Evolutionary conservation across 345 rosid species (phyloP).

Genomic region (Psidium guajava): DNA sequence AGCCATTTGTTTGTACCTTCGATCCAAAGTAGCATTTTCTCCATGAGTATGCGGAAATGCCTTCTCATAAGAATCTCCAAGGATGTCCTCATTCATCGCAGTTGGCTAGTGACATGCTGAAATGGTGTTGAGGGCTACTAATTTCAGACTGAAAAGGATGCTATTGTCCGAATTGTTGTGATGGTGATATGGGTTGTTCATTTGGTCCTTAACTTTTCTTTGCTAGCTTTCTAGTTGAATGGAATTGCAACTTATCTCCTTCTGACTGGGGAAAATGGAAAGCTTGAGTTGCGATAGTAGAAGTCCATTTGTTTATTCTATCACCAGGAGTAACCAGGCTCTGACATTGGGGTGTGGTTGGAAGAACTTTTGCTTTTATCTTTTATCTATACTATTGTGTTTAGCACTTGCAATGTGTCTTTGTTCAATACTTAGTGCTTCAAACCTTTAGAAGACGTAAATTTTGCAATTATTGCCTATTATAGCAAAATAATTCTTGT

Average conservation of each 20-base stretch:
- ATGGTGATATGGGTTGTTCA: not conserved
- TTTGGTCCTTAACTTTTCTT: not conserved
- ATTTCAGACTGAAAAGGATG: not conserved
- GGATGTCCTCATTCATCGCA: not conserved
- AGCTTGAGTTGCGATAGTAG: not conserved
- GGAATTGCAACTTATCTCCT: not conserved
- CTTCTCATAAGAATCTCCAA: not conserved
- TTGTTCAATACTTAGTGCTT: not conserved
- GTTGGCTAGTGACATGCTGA: not conserved
- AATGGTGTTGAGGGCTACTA: not conserved
- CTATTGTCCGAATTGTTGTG: not conserved
- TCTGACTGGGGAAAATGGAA: not conserved
- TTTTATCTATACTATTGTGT: not conserved
- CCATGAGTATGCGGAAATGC: not conserved
- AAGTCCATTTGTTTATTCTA: not conserved
- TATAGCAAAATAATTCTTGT: not conserved
- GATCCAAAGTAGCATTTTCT: not conserved
- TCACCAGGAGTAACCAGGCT: not conserved
- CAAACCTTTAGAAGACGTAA: not conserved
- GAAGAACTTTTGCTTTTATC: not conserved
- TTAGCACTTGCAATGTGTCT: not conserved
- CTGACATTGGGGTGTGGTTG: not conserved
- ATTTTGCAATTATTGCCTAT: not conserved
- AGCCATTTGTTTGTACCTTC: not conserved
- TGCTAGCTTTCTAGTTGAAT: not conserved